These are phyloP conservation scores for Backusella sp. DNA, from an alignment of 192 early-diverging fungal genomes.

Conservation along the genomic window DNA sequence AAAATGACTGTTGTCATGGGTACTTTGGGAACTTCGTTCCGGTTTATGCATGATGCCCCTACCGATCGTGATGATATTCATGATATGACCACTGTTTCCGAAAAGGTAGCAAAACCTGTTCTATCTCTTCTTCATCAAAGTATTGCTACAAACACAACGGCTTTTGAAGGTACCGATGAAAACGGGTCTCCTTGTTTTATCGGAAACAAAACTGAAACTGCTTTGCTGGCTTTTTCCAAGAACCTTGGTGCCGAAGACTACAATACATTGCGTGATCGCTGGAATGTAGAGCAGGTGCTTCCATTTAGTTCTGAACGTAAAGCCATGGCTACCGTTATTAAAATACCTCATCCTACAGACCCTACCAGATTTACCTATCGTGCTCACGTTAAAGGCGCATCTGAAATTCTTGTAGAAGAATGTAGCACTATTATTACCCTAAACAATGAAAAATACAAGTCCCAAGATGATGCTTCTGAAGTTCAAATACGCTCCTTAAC, in stretches of 20 bases:
- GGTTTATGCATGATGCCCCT: constrained; percentile 47
- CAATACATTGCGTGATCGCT: constrained; percentile 59
- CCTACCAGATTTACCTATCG: constrained; percentile 48
- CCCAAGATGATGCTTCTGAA: constrained; percentile 24
- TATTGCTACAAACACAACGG: constrained; percentile 83
- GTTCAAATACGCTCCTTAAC: constrained; percentile 37
- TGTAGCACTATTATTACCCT: constrained; percentile 57
- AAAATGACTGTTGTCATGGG: constrained; percentile 94
- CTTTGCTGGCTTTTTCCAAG: constrained; percentile 80
- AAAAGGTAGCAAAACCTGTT: constrained; percentile 41
- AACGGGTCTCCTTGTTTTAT: constrained; percentile 57
- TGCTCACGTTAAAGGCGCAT: constrained; percentile 93
- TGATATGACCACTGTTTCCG: constrained; percentile 47
- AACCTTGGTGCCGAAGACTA: constrained; percentile 62
- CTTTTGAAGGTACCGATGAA: constrained; percentile 59
- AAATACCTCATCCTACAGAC: constrained; percentile 49
- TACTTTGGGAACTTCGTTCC: constrained; percentile 71
- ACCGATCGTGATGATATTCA: constrained; percentile 39
- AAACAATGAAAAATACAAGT: constrained; percentile 17
- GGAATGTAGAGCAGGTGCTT: constrained; percentile 66
- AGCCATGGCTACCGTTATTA: constrained; percentile 86
- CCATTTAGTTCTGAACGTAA: constrained; percentile 95
- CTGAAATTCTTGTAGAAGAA: constrained; percentile 76
- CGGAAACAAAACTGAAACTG: constrained; percentile 96
- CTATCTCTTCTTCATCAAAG: constrained; percentile 60